Conservation (phyloP, 2,329 filamentous ascomycete genomes). For the Trichoderma sp. region DNA sequence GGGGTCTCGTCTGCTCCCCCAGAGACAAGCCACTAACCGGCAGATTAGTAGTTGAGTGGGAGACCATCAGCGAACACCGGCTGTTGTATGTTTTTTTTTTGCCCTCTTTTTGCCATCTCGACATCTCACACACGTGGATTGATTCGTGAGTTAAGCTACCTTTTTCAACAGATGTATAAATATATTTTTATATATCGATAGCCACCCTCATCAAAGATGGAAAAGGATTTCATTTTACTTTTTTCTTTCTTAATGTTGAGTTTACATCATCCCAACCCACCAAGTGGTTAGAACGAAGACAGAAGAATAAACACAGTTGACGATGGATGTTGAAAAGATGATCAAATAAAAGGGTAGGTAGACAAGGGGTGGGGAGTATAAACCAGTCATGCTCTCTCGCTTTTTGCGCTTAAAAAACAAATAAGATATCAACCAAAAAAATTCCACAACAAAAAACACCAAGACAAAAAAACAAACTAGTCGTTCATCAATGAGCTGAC, state of each 20-base stretch:
- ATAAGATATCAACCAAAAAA: neutral
- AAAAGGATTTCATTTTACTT: neutral
- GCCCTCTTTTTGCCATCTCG: too few species aligned
- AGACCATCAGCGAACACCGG: too few species aligned
- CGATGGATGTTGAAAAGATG: neutral
- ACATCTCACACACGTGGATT: too few species aligned
- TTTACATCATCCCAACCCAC: neutral
- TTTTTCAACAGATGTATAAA: neutral
- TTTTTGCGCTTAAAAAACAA: neutral
- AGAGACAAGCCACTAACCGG: too few species aligned
- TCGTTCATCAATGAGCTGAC: constrained; percentile 9
- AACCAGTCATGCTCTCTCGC: constrained; percentile 9
- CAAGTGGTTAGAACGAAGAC: neutral
- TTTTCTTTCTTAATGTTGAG: neutral
- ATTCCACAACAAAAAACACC: neutral
- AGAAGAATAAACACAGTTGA: neutral
- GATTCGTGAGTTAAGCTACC: too few species aligned
- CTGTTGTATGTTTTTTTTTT: too few species aligned
- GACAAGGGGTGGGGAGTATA: neutral
- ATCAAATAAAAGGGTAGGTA: neutral
- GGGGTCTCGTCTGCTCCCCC: too few species aligned
- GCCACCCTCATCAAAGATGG: neutral
- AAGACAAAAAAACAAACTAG: neutral
- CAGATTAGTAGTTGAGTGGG: too few species aligned
- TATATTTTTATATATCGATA: neutral